These are phyloP conservation scores for Xylaria sp. DNA, from an alignment of 2,329 filamentous ascomycete species.

Conservation along the genomic window DNA sequence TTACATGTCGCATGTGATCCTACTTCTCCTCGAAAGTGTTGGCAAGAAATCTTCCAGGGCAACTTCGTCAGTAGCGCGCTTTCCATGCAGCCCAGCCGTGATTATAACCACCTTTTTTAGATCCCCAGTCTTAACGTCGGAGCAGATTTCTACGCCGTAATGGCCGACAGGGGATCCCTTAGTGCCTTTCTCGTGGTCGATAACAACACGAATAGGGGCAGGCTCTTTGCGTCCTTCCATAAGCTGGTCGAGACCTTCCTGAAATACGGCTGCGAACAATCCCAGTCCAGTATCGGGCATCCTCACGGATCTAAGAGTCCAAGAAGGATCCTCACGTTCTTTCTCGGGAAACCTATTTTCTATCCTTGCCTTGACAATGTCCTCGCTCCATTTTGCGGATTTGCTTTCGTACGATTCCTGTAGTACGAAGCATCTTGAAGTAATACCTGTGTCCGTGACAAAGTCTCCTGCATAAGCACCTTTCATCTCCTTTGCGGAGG, in stretches of 20 bases:
- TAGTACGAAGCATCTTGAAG: slow-evolving; percentile 76
- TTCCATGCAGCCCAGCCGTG: slow-evolving; percentile 74
- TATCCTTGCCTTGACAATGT: slow-evolving; percentile 85
- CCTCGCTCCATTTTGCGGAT: slow-evolving; percentile 81
- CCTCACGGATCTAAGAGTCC: slow-evolving; percentile 79
- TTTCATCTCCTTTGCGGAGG: slow-evolving; percentile 70
- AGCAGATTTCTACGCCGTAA: slow-evolving; percentile 77
- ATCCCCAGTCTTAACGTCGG: slow-evolving; percentile 69
- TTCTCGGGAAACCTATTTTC: slow-evolving; percentile 84
- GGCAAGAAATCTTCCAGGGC: slow-evolving; percentile 77
- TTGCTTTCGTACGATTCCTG: slow-evolving; percentile 82
- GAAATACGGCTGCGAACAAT: slow-evolving; percentile 75
- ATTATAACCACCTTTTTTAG: slow-evolving; percentile 61
- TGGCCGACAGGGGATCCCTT: slow-evolving; percentile 73
- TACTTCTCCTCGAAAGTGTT: slow-evolving; percentile 78
- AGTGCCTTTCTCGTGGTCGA: slow-evolving; percentile 75
- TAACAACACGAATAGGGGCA: slow-evolving; percentile 76
- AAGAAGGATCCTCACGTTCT: slow-evolving; percentile 84
- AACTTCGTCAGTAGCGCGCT: slow-evolving; percentile 78
- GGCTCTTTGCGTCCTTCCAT: slow-evolving; percentile 74
- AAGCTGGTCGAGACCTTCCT: slow-evolving; percentile 72
- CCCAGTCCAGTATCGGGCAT: slow-evolving; percentile 70
- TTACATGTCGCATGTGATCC: slow-evolving; percentile 46
- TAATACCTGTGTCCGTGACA: slow-evolving; percentile 62
- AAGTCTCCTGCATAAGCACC: slow-evolving; percentile 62